Percentiles rank a stretch among this genome's conserved stretches.
These are phyloP conservation scores for Neonectria magnoliae DNA, from an alignment of 2,329 filamentous ascomycete species.

Conservation along the genomic window DNA sequence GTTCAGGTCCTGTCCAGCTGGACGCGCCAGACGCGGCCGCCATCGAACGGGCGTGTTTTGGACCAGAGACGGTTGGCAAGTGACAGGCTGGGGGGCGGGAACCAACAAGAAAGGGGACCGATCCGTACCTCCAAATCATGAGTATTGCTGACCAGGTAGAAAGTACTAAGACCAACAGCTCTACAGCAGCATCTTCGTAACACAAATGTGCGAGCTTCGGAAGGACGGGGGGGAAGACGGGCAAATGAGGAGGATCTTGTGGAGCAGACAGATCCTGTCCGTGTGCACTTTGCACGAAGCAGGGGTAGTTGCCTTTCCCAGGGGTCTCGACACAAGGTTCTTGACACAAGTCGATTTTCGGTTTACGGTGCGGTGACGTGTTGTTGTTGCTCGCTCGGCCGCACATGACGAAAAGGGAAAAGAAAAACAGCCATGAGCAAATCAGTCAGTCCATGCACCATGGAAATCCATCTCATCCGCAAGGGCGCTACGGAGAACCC, in stretches of 20 bases:
- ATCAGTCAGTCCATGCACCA: conserved; percentile 6
- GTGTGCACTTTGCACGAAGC: conserved; percentile 18
- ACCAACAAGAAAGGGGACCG: neutral
- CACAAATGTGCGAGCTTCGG: neutral
- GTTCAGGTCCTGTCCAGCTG: conserved; percentile 14
- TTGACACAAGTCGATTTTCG: conserved; percentile 1
- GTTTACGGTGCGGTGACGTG: conserved; percentile 12
- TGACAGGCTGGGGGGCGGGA: conserved; percentile 3
- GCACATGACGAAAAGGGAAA: conserved; percentile 14
- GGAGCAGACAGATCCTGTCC: conserved; percentile 7
- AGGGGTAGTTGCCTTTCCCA: conserved; percentile 3
- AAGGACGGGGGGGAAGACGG: neutral
- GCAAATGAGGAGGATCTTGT: conserved; percentile 14
- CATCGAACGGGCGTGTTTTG: conserved; percentile 11
- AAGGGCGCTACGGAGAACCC: neutral
- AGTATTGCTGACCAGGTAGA: no score
- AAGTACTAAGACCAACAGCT: no score
- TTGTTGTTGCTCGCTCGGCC: conserved; percentile 10
- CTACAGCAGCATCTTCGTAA: neutral
- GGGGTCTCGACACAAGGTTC: conserved; percentile 10
- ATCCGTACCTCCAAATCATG: neutral
- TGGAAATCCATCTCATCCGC: conserved; percentile 8
- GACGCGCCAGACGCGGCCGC: conserved; percentile 25
- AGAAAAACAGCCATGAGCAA: conserved; percentile 1
- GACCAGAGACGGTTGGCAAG: neutral